phyloP scores from a whole-genome alignment of 2,329 filamentous ascomycete genomes.

The Pleomassaria siparia region DNA sequence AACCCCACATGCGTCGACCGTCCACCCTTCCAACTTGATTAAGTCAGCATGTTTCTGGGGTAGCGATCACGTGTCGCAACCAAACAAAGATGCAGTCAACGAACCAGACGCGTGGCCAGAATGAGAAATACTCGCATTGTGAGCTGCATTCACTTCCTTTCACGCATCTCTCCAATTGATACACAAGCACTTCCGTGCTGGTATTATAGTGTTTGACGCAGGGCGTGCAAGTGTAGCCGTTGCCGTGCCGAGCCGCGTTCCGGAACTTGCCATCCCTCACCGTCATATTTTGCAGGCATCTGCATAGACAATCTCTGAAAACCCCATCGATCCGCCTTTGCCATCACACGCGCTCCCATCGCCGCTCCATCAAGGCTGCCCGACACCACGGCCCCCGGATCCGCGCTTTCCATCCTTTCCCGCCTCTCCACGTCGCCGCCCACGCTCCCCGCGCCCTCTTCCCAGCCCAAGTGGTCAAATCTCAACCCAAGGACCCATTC shows the following conservation, averaged over 20 bases:
- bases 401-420: slow-evolving; percentile 12
- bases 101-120: no score
- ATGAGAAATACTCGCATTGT: not conserved
- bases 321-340: slow-evolving; percentile 22
- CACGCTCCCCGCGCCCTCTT: slow-evolving; percentile 17
- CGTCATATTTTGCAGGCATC: slow-evolving; percentile 41
- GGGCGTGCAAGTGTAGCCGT: not conserved
- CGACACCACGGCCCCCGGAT: slow-evolving; percentile 21
- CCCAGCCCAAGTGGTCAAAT: slow-evolving; percentile 20
- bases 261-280: slow-evolving; percentile 21
- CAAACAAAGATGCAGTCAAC: no score
- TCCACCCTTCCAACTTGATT: no score
- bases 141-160: not conserved
- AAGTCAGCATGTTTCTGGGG: no score
- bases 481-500: slow-evolving; percentile 21
- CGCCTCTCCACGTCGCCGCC: slow-evolving; percentile 12
- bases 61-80: no score
- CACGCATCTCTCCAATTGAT: slow-evolving; percentile 4
- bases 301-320: slow-evolving; percentile 23
- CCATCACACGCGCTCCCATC: slow-evolving; percentile 14
- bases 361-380: slow-evolving; percentile 32
- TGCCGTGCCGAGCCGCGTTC: slow-evolving; percentile 13
- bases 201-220: not conserved
- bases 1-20: no score
- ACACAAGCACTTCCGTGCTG: not conserved